phyloP scores from a whole-genome alignment of 495 filamentous ascomycete species.

The Aspergillus asperescens region DNA sequence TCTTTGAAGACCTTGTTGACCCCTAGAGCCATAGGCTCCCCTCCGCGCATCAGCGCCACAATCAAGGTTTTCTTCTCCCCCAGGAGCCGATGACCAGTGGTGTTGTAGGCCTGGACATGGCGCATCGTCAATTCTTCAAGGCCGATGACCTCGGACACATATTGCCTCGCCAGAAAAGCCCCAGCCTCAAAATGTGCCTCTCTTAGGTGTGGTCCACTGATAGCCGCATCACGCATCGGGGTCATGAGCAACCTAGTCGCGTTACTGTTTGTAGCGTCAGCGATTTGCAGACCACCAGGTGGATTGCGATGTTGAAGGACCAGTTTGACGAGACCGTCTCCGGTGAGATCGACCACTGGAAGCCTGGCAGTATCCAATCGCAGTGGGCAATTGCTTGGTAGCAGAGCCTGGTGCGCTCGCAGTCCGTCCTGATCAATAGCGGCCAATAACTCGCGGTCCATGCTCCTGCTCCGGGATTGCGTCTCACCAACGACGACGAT shows the following conservation, averaged over 20 bases:
- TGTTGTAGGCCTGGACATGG: slow-evolving; percentile 50
- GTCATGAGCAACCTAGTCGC: slow-evolving; percentile 54
- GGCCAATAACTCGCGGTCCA: slow-evolving; percentile 45
- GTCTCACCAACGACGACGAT: slow-evolving; percentile 54
- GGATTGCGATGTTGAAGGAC: slow-evolving; percentile 14
- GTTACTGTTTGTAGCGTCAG: slow-evolving; percentile 41
- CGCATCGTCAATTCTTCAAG: slow-evolving; percentile 46
- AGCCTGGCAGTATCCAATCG: slow-evolving; percentile 45
- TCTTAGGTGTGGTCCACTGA: slow-evolving; percentile 44
- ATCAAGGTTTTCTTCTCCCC: slow-evolving; percentile 51
- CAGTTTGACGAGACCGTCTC: slow-evolving; percentile 31
- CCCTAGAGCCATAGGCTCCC: slow-evolving; percentile 62
- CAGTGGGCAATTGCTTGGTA: slow-evolving; percentile 36
- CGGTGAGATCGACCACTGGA: slow-evolving; percentile 38
- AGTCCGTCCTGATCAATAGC: slow-evolving; percentile 43
- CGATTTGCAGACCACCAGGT: slow-evolving; percentile 20
- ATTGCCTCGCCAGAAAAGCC: slow-evolving; percentile 49
- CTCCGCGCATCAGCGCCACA: slow-evolving; percentile 60
- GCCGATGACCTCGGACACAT: slow-evolving; percentile 46
- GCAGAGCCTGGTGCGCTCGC: slow-evolving; percentile 41
- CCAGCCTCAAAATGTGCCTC: slow-evolving; percentile 50
- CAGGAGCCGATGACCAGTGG: slow-evolving; percentile 47
- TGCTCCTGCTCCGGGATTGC: slow-evolving; percentile 47
- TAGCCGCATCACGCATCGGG: slow-evolving; percentile 47
- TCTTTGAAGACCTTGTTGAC: slow-evolving; percentile 51